These are phyloP conservation scores for Aspergillus niger DNA, from an alignment of 2,329 filamentous ascomycete genomes.

Conservation along the genomic window DNA sequence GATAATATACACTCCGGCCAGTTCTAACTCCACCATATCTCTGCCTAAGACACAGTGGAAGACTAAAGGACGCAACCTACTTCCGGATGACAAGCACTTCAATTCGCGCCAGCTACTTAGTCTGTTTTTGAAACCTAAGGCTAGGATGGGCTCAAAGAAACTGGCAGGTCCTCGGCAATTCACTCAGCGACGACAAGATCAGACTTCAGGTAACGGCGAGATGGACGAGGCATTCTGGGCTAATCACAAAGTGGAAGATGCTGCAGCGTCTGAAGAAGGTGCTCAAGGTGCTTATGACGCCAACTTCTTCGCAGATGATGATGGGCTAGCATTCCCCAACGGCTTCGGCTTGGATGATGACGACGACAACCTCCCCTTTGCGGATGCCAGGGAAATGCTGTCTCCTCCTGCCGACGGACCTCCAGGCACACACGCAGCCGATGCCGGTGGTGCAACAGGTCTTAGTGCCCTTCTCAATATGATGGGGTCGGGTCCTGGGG, in stretches of 20 bases:
- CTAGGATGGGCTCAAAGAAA: constrained; percentile 71
- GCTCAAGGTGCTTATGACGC: constrained; percentile 84
- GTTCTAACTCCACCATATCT: constrained; percentile 77
- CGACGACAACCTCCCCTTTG: constrained; percentile 50
- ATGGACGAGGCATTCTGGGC: constrained; percentile 98
- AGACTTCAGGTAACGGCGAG: constrained; percentile 67
- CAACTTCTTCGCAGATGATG: constrained; percentile 88
- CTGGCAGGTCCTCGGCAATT: constrained; percentile 51
- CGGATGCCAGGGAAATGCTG: constrained; percentile 53
- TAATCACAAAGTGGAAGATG: constrained; percentile 59
- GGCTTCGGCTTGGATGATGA: constrained; percentile 51
- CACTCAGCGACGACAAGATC: constrained; percentile 44
- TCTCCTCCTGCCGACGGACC: constrained; percentile 43
- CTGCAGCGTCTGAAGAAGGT: constrained; percentile 53
- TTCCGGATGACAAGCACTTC: constrained; percentile 98
- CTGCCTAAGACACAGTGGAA: constrained; percentile 94
- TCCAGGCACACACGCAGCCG: constrained; percentile 35
- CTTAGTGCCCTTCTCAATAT: constrained; percentile 43
- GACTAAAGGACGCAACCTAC: constrained; percentile 85
- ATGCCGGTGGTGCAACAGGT: constrained; percentile 38
- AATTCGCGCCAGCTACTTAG: constrained; percentile 87
- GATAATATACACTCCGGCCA: constrained; percentile 76
- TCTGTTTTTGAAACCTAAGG: constrained; percentile 93
- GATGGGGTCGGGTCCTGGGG: constrained; percentile 41
- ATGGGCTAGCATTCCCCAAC: constrained; percentile 50